Evolutionary conservation across 1,284 basidiomycete species (phyloP), one percentile per base, ranked within the genome.

Genomic region (Cryptococcus sp.): DNA sequence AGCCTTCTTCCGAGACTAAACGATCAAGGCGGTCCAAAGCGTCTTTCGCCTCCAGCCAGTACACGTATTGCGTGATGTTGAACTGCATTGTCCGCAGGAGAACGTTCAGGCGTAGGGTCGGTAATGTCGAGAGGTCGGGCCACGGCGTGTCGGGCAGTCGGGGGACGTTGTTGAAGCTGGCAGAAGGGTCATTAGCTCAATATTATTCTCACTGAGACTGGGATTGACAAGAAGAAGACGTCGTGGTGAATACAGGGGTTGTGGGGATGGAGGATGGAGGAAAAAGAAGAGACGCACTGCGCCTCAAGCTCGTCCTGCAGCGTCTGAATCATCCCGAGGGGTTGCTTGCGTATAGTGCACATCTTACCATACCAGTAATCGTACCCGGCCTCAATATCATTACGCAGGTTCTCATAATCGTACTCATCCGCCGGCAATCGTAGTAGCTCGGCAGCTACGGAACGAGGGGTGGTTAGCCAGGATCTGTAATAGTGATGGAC

Each of bases 321-420:
- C 20, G 20, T 40, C 40, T 53, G 50, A 5, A 16, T 49, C 49
- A 50, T 57, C 8, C 45, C 50, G 5, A 10, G 16, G 5, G 54
- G 50, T 6, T 46, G 20, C 17, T 23, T 17, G 8, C 42, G 35
- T 3, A 59, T 5, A 8, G 57, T 59, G 15, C 16, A 49, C 53
- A 54, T 25, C 47, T 59, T 59, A n/a, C 57, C 57, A 35, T 31
- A 20, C 53, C 52, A 59, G 17, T 59, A 59, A 22, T 54, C 57
- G 19, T 50, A 49, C 1, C 53, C 38, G 8, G 40, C 39, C 27
- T 59, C 57, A 25, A 59, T 42, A 5, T 41, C 42, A 3, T 39
- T 54, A 8, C 47, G 31, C 39, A 61, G 19, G 27, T 57, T 39
- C 8, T 38, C 41, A 38, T 45, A 41, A 5, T 23, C 40, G 23